Conservation (phyloP, 148 eudicot species). For the Hydrangea macrophylla region DNA sequence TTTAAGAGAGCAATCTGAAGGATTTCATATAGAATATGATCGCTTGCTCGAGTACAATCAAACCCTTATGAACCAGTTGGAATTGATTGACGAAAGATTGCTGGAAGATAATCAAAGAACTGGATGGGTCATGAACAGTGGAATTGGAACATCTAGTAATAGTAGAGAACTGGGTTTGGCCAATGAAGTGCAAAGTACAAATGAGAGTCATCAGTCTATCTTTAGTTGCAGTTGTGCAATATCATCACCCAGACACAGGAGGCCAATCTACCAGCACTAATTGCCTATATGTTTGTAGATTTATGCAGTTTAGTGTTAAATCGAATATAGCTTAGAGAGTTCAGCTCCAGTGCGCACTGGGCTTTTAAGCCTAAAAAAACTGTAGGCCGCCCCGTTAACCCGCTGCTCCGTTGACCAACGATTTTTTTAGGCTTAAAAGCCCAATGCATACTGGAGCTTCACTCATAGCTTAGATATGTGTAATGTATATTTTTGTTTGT, state of each 20-base stretch:
- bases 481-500: too few species aligned
- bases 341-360: too few species aligned
- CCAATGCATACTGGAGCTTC: too few species aligned
- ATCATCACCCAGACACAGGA: constrained; percentile 18
- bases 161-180: neutral
- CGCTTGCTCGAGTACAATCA: constrained; percentile 51
- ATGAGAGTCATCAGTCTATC: neutral
- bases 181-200: neutral
- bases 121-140: neutral
- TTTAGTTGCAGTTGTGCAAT: neutral
- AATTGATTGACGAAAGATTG: constrained; percentile 1
- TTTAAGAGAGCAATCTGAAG: constrained; percentile 47
- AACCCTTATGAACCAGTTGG: constrained; percentile 26
- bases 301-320: too few species aligned
- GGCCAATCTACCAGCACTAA: constrained; percentile 12
- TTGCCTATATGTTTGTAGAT: too few species aligned
- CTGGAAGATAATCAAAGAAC: neutral
- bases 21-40: constrained; percentile 43
- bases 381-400: too few species aligned
- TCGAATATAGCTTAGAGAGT: too few species aligned
- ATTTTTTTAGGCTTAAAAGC: too few species aligned
- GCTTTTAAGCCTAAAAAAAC: too few species aligned
- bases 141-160: neutral
- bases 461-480: too few species aligned
- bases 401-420: too few species aligned